phyloP scores from a whole-genome alignment of 2,329 filamentous ascomycete species.

The Talaromyces sp. region DNA sequence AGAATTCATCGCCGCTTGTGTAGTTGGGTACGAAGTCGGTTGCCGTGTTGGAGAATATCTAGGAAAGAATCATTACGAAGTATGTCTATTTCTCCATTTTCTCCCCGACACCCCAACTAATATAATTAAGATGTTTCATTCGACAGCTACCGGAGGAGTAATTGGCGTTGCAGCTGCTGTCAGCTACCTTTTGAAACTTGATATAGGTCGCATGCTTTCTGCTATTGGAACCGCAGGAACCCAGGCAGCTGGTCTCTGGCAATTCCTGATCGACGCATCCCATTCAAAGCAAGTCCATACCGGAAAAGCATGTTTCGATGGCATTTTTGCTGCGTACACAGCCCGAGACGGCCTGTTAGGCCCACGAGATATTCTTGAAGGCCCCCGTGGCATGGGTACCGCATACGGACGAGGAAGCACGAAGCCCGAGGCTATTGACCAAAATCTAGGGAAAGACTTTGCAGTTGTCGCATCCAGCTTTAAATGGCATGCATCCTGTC shows the following conservation, averaged over 20 bases:
- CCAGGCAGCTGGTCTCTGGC: conserved; percentile 28
- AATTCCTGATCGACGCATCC: conserved; percentile 26
- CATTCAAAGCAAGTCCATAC: conserved; percentile 30
- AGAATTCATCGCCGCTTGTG: conserved; percentile 27
- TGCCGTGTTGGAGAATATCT: conserved; percentile 26
- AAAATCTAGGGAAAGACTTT: conserved; percentile 20
- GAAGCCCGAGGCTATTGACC: conserved; percentile 20
- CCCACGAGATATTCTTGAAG: conserved; percentile 24
- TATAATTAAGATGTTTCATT: neutral
- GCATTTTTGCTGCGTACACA: conserved; percentile 27
- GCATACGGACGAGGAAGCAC: conserved; percentile 19
- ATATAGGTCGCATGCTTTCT: conserved; percentile 19
- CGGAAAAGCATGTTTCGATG: conserved; percentile 26
- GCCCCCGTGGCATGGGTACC: conserved; percentile 22
- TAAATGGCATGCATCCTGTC: conserved; percentile 30
- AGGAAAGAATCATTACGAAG: conserved; percentile 27
- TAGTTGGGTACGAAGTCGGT: conserved; percentile 27
- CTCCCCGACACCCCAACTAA: neutral
- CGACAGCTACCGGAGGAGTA: neutral
- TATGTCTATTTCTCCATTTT: conserved; percentile 7
- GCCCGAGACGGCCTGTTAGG: conserved; percentile 23
- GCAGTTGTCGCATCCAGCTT: conserved; percentile 26
- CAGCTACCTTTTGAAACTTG: conserved; percentile 20
- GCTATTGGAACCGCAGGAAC: conserved; percentile 28
- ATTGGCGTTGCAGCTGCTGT: conserved; percentile 18